Conservation (phyloP, 495 filamentous ascomycete species). For the Bryoglossum gracile region DNA sequence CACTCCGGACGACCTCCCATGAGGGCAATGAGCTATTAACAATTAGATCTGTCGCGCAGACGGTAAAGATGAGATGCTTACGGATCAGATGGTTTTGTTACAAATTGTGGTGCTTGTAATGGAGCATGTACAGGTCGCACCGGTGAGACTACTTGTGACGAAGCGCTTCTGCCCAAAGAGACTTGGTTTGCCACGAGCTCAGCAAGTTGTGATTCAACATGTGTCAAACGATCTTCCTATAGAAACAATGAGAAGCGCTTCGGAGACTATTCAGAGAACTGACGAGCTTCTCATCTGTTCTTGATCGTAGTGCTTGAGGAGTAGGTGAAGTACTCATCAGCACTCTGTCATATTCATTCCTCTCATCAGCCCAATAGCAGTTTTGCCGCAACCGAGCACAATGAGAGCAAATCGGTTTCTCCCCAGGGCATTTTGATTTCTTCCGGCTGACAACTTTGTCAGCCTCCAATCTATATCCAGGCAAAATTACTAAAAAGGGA, state of each 20-base stretch:
- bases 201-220: constrained; percentile 35
- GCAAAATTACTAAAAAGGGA: neutral
- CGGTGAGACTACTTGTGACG: constrained; percentile 12
- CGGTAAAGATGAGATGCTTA: neutral
- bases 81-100: neutral
- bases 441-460: constrained; percentile 31
- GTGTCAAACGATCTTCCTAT: constrained; percentile 36
- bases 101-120: neutral
- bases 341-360: constrained; percentile 26
- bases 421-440: constrained; percentile 42
- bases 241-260: neutral
- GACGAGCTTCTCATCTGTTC: neutral
- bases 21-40: constrained; percentile 25
- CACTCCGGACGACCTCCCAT: constrained; percentile 34
- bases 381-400: constrained; percentile 37
- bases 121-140: neutral
- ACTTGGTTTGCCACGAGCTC: constrained; percentile 27
- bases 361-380: constrained; percentile 36
- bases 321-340: constrained; percentile 11
- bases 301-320: constrained; percentile 1
- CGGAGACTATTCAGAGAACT: neutral
- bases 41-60: neutral
- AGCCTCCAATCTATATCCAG: neutral
- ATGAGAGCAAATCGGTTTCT: constrained; percentile 40
- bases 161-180: neutral